Base-by-base conservation (phyloP, 73 alveolate species). In the Durusdinium trenchii region DNA sequence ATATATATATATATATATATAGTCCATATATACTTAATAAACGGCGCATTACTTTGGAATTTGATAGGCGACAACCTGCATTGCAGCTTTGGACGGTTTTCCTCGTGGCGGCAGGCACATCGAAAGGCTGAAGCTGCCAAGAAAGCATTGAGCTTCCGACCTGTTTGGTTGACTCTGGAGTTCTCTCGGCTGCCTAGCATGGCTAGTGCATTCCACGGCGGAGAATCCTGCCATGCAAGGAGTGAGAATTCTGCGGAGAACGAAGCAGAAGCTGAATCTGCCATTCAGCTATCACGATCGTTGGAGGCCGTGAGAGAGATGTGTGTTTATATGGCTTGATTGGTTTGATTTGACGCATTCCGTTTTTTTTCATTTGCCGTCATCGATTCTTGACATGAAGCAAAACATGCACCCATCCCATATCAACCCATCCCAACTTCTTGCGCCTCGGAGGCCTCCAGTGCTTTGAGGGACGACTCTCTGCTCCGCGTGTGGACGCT, bases 91-190 rank as follows among this genome's bases (percentile, higher is more conserved):
- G n/a, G 35, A 28, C 92, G 42, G 85, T 38, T n/a, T n/a, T n/a
- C n/a, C n/a, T 54, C 43, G 42, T 18, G 40, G 57, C 0, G 45
- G 18, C n/a, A 86, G 95, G 95, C 40, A 32, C 95, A 60, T 36
- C 95, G 95, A 10, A 86, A 86, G 61, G 95, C 95, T 12, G 95
- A 86, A 46, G 95, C 76, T 26, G 95, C 95, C n/a, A 86, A 86
- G 57, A 64, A 86, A 61, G n/a, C 78, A 26, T n/a, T 43, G 83
- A 20, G 47, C 82, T 7, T 48, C 62, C 73, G 95, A 43, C 82
- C 20, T 12, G 62, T 86, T 30, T 42, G 75, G 18, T 12, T 7
- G 26, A 18, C 60, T 12, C 38, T n/a, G 61, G 30, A 76, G 60
- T 42, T n/a, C 35, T 18, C 28, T 40, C 40, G 57, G 10, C 54